A percentile compares a stretch with the other conserved stretches of the same genome.
Conservation (phyloP, 768 basidiomycete genomes). For the Rhizopogon sp. region DNA sequence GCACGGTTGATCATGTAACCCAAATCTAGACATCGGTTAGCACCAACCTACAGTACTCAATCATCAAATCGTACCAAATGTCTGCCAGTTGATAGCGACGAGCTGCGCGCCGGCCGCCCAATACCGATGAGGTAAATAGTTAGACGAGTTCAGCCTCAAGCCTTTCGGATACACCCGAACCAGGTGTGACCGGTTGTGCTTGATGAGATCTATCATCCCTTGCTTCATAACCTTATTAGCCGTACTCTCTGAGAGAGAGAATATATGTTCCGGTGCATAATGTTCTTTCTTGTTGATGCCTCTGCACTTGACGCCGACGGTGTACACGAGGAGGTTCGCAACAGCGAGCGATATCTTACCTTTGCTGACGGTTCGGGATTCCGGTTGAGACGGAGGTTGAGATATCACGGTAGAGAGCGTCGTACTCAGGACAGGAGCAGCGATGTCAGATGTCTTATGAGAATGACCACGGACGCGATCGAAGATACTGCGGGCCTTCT, state of each 20-base stretch:
- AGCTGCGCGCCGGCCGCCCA: constrained; percentile 90
- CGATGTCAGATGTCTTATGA: constrained; percentile 12
- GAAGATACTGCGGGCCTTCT: constrained; percentile 36
- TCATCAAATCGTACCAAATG: constrained; percentile 57
- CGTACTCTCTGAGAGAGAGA: constrained; percentile 84
- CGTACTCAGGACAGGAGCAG: constrained; percentile 5
- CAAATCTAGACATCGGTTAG: constrained; percentile 49
- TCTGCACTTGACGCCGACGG: constrained; percentile 90
- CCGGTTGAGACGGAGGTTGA: constrained; percentile 12
- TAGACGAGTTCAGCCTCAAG: constrained; percentile 72
- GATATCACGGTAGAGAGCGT: neutral
- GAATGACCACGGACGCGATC: constrained; percentile 34
- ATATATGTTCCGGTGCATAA: constrained; percentile 86
- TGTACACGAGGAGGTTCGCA: constrained; percentile 80
- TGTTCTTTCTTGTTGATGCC: constrained; percentile 83
- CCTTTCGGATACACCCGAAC: constrained; percentile 87
- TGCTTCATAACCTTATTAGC: constrained; percentile 73
- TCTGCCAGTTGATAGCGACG: constrained; percentile 97
- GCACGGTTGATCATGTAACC: constrained; percentile 92
- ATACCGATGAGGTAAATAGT: constrained; percentile 83
- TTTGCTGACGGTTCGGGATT: constrained; percentile 29
- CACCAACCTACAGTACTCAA: neutral
- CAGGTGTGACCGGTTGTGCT: constrained; percentile 80
- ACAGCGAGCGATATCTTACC: constrained; percentile 73
- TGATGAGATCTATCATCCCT: constrained; percentile 67